These are phyloP conservation scores for Monosporascus sp. DNA, from an alignment of 2,329 filamentous ascomycete species.

Conservation along the genomic window DNA sequence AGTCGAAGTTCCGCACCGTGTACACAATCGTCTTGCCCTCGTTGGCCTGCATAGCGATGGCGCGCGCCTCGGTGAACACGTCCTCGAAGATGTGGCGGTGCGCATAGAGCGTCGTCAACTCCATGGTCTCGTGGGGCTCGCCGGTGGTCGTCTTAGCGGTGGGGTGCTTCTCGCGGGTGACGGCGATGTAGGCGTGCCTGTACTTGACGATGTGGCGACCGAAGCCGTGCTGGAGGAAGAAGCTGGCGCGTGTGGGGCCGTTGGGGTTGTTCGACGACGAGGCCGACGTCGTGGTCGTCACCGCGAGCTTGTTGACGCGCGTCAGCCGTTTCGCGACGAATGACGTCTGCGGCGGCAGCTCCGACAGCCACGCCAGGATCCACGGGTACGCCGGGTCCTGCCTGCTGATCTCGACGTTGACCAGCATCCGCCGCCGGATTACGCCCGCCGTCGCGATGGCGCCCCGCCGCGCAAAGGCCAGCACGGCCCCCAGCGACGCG, in stretches of 20 bases:
- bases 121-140: constrained; percentile 90
- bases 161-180: constrained; percentile 79
- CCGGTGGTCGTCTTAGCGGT: constrained; percentile 79
- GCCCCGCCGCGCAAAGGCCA: constrained; percentile 76
- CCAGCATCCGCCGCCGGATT: constrained; percentile 78
- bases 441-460: constrained; percentile 67
- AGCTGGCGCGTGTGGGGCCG: constrained; percentile 70
- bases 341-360: constrained; percentile 63
- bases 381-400: constrained; percentile 91
- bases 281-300: constrained; percentile 45
- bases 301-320: constrained; percentile 55
- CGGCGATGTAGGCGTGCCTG: constrained; percentile 78
- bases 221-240: constrained; percentile 85
- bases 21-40: constrained; percentile 94
- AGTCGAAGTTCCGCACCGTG: constrained; percentile 77
- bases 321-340: constrained; percentile 56
- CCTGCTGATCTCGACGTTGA: constrained; percentile 93
- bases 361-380: constrained; percentile 91
- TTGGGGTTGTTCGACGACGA: constrained; percentile 62
- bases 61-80: constrained; percentile 82
- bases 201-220: constrained; percentile 86
- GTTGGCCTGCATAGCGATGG: constrained; percentile 70
- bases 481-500: constrained; percentile 76
- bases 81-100: constrained; percentile 86
- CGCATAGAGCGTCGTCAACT: constrained; percentile 84